A percentile compares a stretch with the other conserved stretches of the same genome.
These are phyloP conservation scores for Coemansia sp. DNA, from an alignment of 192 early-diverging fungal species.

Conservation along the genomic window DNA sequence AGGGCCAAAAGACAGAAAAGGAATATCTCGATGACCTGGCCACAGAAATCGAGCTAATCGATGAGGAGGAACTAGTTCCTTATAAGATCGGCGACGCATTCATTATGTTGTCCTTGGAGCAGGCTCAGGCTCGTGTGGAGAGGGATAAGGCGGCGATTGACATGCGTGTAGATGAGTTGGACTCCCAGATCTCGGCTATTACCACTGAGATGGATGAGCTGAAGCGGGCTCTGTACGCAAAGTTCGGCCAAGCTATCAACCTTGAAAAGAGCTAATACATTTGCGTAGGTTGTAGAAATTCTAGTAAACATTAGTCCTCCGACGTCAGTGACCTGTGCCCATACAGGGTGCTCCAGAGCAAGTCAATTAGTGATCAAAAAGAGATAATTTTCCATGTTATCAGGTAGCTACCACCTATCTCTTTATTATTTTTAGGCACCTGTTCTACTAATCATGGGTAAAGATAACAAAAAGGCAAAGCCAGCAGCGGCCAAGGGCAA, in stretches of 20 bases:
- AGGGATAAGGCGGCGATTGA: conserved; percentile 63
- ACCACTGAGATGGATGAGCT: conserved; percentile 79
- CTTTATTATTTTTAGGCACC: not conserved
- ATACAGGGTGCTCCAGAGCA: too few relatives aligned
- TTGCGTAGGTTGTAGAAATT: not conserved
- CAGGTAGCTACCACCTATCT: not conserved
- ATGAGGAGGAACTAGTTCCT: conserved; percentile 84
- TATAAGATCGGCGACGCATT: conserved; percentile 90
- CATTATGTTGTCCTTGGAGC: conserved; percentile 69
- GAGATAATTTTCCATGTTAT: not conserved
- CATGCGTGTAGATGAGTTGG: conserved; percentile 60
- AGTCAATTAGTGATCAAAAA: too few relatives aligned
- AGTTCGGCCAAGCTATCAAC: conserved; percentile 95
- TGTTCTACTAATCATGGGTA: not conserved
- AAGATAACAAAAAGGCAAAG: conserved; percentile 5
- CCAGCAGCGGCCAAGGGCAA: not conserved
- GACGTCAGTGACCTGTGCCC: too few relatives aligned
- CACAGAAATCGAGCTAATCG: conserved; percentile 83
- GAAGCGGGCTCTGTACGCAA: conserved; percentile 83
- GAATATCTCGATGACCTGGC: conserved; percentile 95
- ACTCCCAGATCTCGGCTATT: conserved; percentile 62
- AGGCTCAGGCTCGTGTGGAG: conserved; percentile 70
- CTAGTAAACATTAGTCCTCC: too few relatives aligned
- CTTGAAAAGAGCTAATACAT: conserved; percentile 72
- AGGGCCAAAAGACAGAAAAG: conserved; percentile 83